Evolutionary conservation across 148 eudicot species (phyloP), one percentile per base, ranked within the genome.

Genomic region (Drosera capensis): DNA sequence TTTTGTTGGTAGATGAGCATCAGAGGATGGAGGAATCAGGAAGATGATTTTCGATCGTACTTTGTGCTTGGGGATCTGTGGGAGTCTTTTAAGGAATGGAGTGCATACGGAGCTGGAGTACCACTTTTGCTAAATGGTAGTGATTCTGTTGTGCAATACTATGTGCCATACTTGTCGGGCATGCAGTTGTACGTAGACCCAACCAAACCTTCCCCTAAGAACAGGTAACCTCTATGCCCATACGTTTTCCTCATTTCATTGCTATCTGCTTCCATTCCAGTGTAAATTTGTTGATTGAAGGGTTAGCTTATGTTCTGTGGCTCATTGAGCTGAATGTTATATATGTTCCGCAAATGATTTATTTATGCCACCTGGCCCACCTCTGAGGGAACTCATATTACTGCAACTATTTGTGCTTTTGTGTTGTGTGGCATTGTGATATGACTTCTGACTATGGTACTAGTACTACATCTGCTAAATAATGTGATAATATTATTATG

Each of bases 81-180:
- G 96, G 96, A 88, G 35, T 77, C 94, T n/a, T 79, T 80, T 43
- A 72, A 72, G 55, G 96, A 83, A 68, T 79, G 96, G 94, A 88
- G 96, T 72, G 92, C 82, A 1, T 88, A 88, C 46, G 94, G 96
- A 31, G 94, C 77, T 17, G 94, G 96, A 61, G 96, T 88, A 41
- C 96, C 96, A 22, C 81, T 83, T 49, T 61, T 74, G 43, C 60
- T 77, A 56, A 72, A 78, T 58, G 94, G 66, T 15, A 72, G 60
- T 23, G 86, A 88, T 50, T 77, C 86, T 5, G 84, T 88, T 68
- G 74, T 79, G 45, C 96, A 88, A 53, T 88, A 88, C 56, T 88
- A 88, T 62, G 96, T 77, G 12, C 96, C 96, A 7, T 88, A 68
- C 51, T 59, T 88, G 42, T 87, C 94, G 20, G 96, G 76, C 49